Evolutionary conservation across 768 basidiomycete species (phyloP).

Genomic region (Pulveroboletus frians): DNA sequence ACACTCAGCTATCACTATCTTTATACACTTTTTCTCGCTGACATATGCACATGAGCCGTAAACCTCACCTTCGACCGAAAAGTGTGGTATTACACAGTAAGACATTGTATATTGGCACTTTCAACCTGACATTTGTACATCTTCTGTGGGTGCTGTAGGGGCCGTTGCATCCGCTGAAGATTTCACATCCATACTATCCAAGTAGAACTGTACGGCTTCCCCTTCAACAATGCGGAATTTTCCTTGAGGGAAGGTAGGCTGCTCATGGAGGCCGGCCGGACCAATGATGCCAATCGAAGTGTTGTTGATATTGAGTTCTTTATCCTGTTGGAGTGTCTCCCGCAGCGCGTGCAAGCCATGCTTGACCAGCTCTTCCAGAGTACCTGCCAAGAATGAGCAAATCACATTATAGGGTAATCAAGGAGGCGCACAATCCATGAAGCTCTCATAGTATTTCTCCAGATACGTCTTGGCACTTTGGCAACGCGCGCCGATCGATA

Average conservation of each 20-base stretch:
- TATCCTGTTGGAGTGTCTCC: slow-evolving; percentile 98
- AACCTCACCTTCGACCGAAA: slow-evolving; percentile 2
- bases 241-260: slow-evolving; percentile 44
- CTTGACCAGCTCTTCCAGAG: slow-evolving; percentile 80
- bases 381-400: slow-evolving; percentile 35
- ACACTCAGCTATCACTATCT: slow-evolving; percentile 26
- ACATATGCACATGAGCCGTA: background rate
- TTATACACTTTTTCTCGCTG: slow-evolving; percentile 1
- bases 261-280: slow-evolving; percentile 56
- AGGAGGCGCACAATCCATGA: slow-evolving; percentile 65
- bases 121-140: slow-evolving; percentile 83
- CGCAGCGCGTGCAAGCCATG: slow-evolving; percentile 94
- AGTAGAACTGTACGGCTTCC: slow-evolving; percentile 64
- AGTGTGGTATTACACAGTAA: slow-evolving; percentile 5
- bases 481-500: slow-evolving; percentile 96
- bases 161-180: slow-evolving; percentile 40
- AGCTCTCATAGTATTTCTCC: slow-evolving; percentile 88
- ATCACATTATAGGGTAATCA: background rate
- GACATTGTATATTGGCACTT: slow-evolving; percentile 15
- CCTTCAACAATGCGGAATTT: slow-evolving; percentile 88
- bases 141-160: slow-evolving; percentile 45
- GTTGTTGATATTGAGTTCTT: slow-evolving; percentile 88
- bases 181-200: slow-evolving; percentile 76
- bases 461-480: slow-evolving; percentile 99
- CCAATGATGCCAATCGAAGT: slow-evolving; percentile 95